Conservation (phyloP, 2,329 filamentous ascomycete genomes). For the Diaporthe batatas region DNA sequence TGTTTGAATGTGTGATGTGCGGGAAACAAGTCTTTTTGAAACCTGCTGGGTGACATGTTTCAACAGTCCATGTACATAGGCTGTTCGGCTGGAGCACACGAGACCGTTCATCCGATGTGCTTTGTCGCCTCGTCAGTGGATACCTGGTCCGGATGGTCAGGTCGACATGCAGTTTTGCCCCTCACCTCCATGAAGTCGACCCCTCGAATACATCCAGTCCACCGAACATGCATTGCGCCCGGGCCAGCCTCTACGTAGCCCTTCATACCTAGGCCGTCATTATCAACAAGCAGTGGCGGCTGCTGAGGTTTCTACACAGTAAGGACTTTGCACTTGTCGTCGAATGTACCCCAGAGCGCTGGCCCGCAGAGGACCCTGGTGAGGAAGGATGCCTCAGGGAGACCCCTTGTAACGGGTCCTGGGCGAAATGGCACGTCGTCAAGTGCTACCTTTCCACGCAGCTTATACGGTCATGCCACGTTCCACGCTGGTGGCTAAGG, state of each 20-base stretch:
- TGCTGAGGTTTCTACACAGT: neutral
- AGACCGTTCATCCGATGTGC: constrained; percentile 31
- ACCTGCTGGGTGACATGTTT: constrained; percentile 5
- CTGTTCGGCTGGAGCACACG: neutral
- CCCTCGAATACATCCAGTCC: neutral
- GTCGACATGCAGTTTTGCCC: neutral
- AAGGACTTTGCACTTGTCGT: neutral
- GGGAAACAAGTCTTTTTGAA: constrained; percentile 30
- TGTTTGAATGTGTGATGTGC: constrained; percentile 11
- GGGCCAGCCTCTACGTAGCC: neutral
- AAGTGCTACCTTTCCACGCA: constrained; percentile 21
- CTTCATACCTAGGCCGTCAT: neutral
- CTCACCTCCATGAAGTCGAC: neutral
- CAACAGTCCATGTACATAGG: neutral
- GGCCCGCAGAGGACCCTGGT: neutral
- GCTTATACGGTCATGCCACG: constrained; percentile 26
- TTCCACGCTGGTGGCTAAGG: constrained; percentile 9
- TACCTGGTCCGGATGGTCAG: neutral
- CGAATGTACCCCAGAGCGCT: neutral
- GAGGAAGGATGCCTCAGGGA: constrained; percentile 1
- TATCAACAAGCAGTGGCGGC: neutral
- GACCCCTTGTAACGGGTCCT: constrained; percentile 8
- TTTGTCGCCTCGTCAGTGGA: constrained; percentile 17
- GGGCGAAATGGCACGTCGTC: constrained; percentile 28
- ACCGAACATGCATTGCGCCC: neutral